Evolutionary conservation across 441 rosid genomes (phyloP).

Genomic region (Sinapis alba): DNA sequence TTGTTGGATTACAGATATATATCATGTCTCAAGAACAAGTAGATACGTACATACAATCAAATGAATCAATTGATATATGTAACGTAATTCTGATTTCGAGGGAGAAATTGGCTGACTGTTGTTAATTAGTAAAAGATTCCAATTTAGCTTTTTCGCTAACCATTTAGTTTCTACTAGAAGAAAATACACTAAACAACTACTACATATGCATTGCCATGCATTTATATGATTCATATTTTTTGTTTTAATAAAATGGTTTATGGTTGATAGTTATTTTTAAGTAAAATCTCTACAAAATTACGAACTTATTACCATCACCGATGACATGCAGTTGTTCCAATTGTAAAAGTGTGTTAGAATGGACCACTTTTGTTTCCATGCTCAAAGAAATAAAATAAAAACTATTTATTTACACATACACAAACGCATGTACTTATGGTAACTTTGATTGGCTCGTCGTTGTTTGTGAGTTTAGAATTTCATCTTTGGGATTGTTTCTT

Average conservation of each 20-base stretch:
- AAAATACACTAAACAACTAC: background rate
- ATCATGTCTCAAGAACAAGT: slow-evolving; percentile 20
- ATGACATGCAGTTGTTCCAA: background rate
- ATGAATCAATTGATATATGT: slow-evolving; percentile 9
- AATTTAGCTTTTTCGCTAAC: background rate
- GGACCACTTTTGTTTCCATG: slow-evolving; percentile 14
- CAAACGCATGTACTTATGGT: background rate
- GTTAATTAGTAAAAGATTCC: background rate
- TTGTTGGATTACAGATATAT: slow-evolving; percentile 22
- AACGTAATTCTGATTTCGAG: slow-evolving; percentile 24
- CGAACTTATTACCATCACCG: background rate
- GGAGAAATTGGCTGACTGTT: background rate
- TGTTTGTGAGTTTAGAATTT: background rate
- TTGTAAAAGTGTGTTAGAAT: background rate
- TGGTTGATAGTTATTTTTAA: background rate
- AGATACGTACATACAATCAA: slow-evolving; percentile 7
- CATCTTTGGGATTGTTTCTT: background rate
- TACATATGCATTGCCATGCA: slow-evolving; percentile 1
- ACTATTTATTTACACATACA: background rate
- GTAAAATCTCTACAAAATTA: background rate
- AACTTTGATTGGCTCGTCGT: slow-evolving; percentile 1
- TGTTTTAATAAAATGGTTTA: background rate
- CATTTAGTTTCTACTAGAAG: slow-evolving; percentile 1
- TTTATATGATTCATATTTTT: background rate
- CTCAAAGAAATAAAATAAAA: background rate